Conservation (phyloP, 495 filamentous ascomycete species). For the Penicillium cataractarum region DNA sequence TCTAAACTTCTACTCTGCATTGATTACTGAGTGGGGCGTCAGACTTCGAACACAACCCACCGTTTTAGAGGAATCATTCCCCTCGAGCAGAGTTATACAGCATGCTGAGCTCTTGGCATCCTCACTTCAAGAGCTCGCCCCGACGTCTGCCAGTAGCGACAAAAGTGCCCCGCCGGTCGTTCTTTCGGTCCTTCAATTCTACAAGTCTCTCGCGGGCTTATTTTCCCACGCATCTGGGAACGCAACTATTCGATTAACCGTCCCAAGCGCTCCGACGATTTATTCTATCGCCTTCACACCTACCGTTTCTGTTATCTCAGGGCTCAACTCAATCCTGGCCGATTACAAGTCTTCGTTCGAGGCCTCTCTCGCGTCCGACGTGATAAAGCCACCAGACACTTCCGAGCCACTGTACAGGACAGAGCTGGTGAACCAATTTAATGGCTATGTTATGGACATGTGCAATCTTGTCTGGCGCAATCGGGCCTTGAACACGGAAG, state of each 20-base stretch:
- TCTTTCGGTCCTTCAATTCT: constrained; percentile 65
- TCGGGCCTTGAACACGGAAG: constrained; percentile 68
- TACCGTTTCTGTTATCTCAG: constrained; percentile 66
- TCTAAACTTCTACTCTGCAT: constrained; percentile 69
- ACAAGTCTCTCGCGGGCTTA: constrained; percentile 59
- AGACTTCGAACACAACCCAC: constrained; percentile 36
- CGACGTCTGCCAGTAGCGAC: constrained; percentile 20
- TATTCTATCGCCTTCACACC: constrained; percentile 71
- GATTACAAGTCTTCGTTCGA: constrained; percentile 79
- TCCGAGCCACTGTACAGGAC: constrained; percentile 49
- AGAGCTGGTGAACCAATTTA: constrained; percentile 68
- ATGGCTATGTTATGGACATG: constrained; percentile 86
- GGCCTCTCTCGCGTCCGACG: constrained; percentile 52
- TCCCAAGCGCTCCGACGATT: constrained; percentile 68
- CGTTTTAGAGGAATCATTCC: constrained; percentile 33
- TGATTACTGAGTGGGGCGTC: constrained; percentile 71
- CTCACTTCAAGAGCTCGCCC: constrained; percentile 59
- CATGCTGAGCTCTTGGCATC: constrained; percentile 67
- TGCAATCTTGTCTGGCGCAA: constrained; percentile 86
- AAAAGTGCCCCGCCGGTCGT: constrained; percentile 27
- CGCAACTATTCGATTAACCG: constrained; percentile 59
- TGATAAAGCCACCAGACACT: constrained; percentile 34
- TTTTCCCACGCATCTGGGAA: constrained; percentile 57
- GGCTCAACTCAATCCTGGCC: constrained; percentile 66
- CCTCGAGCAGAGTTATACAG: constrained; percentile 51